Base-by-base conservation (phyloP, 23 red algal species). In the Gracilaria domingensis region DNA sequence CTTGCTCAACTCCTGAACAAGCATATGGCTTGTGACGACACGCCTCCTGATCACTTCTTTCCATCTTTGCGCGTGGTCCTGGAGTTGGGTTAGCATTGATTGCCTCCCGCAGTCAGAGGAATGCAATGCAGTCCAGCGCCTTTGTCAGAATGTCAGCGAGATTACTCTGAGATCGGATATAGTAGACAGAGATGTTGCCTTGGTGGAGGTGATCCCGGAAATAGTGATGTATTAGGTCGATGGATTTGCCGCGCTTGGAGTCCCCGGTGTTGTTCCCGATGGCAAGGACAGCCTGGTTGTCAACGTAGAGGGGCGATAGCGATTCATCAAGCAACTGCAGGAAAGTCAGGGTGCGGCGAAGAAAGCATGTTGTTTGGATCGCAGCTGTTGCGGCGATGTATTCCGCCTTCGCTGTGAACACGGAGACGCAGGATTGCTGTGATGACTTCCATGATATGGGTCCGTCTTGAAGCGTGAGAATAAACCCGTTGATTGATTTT, bases 191-290 rank as follows among this genome's bases (percentile, higher is more conserved):
- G 17, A 86, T 71, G 44, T 2, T 61, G 8, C 26, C n/a, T 11
- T 45, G 82, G 21, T 54, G 36, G 20, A 86, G 35, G 45, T 86
- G 82, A n/a, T 86, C 61, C 11, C 34, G 59, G 0, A 86, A 26
- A 8, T 86, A 86, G 82, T 86, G 34, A 17, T 69, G 82, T 48
- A 25, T 50, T 20, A 86, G 16, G 44, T 86, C 82, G 48, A 86
- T 86, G 37, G 74, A 74, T 47, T 86, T 86, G 82, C 50, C 65
- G 12, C 64, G 82, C 40, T 86, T 86, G 26, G 60, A 69, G 48
- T 39, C n/a, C 11, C 58, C 82, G 8, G 62, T 86, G 11, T 86
- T 86, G 8, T 86, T 13, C 7, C 36, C 82, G 23, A 86, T 49
- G 13, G 26, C 5, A 8, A 86, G 25, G 26, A 66, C 82, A 4